phyloP scores from a whole-genome alignment of 208 protist genomes.

The Phytomonas sp. region DNA sequence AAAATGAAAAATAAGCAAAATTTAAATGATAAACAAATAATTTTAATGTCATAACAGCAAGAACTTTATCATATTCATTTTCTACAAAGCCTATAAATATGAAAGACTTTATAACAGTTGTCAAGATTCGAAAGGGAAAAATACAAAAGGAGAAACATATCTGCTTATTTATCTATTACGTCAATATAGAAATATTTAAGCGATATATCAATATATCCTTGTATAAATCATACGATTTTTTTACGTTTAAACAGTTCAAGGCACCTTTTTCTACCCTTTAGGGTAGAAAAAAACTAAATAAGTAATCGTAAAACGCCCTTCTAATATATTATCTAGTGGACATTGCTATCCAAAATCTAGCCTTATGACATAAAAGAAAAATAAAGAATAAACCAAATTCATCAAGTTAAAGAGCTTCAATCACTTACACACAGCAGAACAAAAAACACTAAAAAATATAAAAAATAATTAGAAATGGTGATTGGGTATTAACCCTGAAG shows the following conservation, averaged over 20 bases:
- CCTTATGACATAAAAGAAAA: constrained; percentile 3
- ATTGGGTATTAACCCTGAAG: not conserved
- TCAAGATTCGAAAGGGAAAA: not conserved
- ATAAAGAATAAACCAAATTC: constrained; percentile 4
- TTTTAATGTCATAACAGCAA: not conserved
- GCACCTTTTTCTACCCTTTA: not conserved
- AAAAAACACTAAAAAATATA: constrained; percentile 2
- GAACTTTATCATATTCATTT: not conserved
- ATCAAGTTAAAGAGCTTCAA: not conserved
- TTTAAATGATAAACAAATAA: constrained; percentile 10
- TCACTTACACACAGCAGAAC: not conserved
- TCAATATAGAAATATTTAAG: not conserved
- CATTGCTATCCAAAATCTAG: not conserved
- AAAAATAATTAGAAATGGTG: not conserved
- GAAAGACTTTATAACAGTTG: not conserved
- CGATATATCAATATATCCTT: not conserved
- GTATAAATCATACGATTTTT: not conserved
- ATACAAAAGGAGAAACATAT: constrained; percentile 12
- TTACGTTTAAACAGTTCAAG: constrained; percentile 3
- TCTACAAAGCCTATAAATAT: not conserved
- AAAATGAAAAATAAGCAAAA: constrained; percentile 7
- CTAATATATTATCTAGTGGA: not conserved
- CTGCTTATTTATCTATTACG: not conserved
- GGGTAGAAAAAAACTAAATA: not conserved
- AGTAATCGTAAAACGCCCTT: not conserved